Evolutionary conservation across 2,329 filamentous ascomycete genomes (phyloP).

Genomic region (Aspergillus terreus): DNA sequence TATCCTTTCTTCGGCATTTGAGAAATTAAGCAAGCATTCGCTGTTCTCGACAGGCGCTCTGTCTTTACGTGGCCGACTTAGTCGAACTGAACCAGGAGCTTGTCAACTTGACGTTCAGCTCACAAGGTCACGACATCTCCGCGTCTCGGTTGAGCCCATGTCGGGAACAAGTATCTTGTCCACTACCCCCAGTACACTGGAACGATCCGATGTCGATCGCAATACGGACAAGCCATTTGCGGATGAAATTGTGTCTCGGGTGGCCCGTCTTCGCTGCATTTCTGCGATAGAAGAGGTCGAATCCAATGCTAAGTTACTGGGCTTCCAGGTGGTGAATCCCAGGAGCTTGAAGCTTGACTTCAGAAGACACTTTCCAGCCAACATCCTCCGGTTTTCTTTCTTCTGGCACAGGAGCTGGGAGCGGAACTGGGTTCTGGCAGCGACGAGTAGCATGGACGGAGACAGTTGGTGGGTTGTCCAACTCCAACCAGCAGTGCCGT

Average conservation of each 20-base stretch:
- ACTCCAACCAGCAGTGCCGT: slow-evolving; percentile 19
- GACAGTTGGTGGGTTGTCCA: slow-evolving; percentile 74
- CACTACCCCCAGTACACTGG: slow-evolving; percentile 57
- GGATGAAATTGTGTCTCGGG: slow-evolving; percentile 38
- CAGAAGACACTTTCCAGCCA: slow-evolving; percentile 59
- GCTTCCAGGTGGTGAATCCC: slow-evolving; percentile 36
- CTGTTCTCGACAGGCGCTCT: slow-evolving; percentile 62
- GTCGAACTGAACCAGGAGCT: slow-evolving; percentile 59
- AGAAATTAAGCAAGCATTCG: slow-evolving; percentile 56
- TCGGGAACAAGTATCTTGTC: slow-evolving; percentile 72
- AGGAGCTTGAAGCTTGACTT: slow-evolving; percentile 43
- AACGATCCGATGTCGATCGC: slow-evolving; percentile 60
- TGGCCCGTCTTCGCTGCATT: slow-evolving; percentile 36
- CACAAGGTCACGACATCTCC: slow-evolving; percentile 58
- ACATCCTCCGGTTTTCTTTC: slow-evolving; percentile 63
- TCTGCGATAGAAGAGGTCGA: slow-evolving; percentile 40
- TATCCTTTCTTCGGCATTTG: slow-evolving; percentile 65
- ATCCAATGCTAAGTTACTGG: slow-evolving; percentile 31
- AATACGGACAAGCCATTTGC: slow-evolving; percentile 51
- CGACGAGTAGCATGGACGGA: slow-evolving; percentile 66
- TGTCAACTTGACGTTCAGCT: slow-evolving; percentile 68
- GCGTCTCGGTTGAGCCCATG: slow-evolving; percentile 68
- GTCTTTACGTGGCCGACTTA: slow-evolving; percentile 55
- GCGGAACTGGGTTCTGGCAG: slow-evolving; percentile 66
- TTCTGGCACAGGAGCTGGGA: slow-evolving; percentile 71